Evolutionary conservation across 2,329 filamentous ascomycete genomes (phyloP).

Genomic region (Botrytis fragariae): DNA sequence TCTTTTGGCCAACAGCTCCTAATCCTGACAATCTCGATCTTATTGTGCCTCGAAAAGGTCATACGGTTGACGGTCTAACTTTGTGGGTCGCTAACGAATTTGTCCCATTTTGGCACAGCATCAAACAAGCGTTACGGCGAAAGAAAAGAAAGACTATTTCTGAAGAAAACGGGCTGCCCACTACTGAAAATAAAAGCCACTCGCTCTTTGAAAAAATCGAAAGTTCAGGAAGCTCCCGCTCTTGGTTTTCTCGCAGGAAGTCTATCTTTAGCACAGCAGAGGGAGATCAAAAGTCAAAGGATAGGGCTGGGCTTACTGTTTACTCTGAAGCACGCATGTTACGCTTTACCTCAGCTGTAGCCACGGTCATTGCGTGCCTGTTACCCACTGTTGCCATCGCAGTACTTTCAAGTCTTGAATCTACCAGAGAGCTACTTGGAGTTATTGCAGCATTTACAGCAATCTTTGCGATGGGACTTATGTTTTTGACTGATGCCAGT

Average conservation of each 20-base stretch:
- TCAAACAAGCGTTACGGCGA: neutral
- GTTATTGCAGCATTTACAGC: slow-evolving; percentile 26
- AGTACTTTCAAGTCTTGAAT: slow-evolving; percentile 25
- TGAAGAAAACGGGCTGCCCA: neutral
- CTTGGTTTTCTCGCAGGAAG: neutral
- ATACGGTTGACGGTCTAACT: slow-evolving; percentile 24
- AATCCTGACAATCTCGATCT: slow-evolving; percentile 20
- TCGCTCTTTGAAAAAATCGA: neutral
- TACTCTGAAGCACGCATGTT: slow-evolving; percentile 11
- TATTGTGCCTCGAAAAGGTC: slow-evolving; percentile 19
- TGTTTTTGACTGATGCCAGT: slow-evolving; percentile 23
- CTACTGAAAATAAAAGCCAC: neutral
- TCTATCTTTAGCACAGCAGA: neutral
- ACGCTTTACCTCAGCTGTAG: slow-evolving; percentile 23
- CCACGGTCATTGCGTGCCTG: slow-evolving; percentile 28
- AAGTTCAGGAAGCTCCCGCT: neutral
- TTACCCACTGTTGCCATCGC: slow-evolving; percentile 27
- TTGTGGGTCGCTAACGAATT: slow-evolving; percentile 25
- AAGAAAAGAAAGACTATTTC: neutral
- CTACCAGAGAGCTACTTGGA: slow-evolving; percentile 18
- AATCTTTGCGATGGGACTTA: slow-evolving; percentile 27
- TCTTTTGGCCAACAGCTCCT: neutral
- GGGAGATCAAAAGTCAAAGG: neutral
- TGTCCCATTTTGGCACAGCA: slow-evolving; percentile 22
- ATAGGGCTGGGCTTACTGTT: neutral